Evolutionary conservation across 1,284 basidiomycete species (phyloP).

Genomic region (Apiotrichum domesticum): DNA sequence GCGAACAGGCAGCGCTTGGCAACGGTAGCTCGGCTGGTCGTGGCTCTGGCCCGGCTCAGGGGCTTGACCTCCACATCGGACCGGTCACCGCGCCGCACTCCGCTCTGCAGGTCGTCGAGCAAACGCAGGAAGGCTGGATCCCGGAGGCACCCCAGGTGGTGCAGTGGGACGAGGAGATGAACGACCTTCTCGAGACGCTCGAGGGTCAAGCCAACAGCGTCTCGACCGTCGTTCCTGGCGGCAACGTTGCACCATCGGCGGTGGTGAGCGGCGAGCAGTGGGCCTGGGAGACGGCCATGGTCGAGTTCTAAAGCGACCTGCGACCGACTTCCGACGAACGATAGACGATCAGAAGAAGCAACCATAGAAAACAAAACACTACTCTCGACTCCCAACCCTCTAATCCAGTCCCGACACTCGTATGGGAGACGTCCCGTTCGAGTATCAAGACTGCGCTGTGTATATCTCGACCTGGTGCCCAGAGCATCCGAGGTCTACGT

Average conservation of each 20-base stretch:
- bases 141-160: constrained; percentile 17
- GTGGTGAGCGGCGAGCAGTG: constrained; percentile 12
- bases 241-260: constrained; percentile 4
- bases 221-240: constrained; percentile 7
- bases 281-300: constrained; percentile 19
- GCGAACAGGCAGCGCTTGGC: constrained; percentile 25
- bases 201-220: constrained; percentile 13
- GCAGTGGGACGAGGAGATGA: constrained; percentile 24
- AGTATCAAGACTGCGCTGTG: constrained; percentile 1
- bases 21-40: constrained; percentile 35
- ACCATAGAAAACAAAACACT: constrained; percentile 7
- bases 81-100: constrained; percentile 5
- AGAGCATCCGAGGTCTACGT: too few species aligned
- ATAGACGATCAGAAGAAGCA: constrained; percentile 5
- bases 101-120: constrained; percentile 6
- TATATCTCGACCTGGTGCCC: constrained; percentile 3
- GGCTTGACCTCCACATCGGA: constrained; percentile 26
- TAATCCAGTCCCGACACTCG: constrained; percentile 1
- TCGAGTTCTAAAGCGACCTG: constrained; percentile 9
- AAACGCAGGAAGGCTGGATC: constrained; percentile 17
- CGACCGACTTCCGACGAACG: neutral
- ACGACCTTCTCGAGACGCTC: constrained; percentile 22
- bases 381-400: neutral
- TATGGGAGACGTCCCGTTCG: neutral
- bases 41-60: constrained; percentile 35